Conservation (phyloP, 1,284 basidiomycete genomes). For the Pseudozyma sp. region DNA sequence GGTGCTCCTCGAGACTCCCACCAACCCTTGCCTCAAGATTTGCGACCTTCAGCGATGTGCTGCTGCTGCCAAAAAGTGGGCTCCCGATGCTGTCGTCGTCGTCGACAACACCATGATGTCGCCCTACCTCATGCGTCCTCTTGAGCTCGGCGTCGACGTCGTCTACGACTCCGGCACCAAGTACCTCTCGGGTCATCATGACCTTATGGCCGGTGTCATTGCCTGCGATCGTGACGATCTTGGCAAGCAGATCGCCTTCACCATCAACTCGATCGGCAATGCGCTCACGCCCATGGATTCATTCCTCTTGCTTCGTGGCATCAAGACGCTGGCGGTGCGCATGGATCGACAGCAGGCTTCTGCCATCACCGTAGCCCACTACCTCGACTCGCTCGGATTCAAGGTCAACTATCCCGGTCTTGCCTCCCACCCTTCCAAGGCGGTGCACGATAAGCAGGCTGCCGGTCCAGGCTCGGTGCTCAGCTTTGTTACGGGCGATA, state of each 20-base stretch:
- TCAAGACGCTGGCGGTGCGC: constrained; percentile 95
- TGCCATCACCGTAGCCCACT: constrained; percentile 85
- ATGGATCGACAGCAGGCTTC: constrained; percentile 94
- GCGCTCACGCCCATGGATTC: constrained; percentile 83
- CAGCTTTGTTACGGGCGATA: constrained; percentile 93
- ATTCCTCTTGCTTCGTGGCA: constrained; percentile 93
- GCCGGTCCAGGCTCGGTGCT: constrained; percentile 94
- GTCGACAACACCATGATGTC: constrained; percentile 99
- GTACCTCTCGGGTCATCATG: constrained; percentile 97
- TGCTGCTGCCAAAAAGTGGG: constrained; percentile 59
- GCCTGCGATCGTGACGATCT: constrained; percentile 91
- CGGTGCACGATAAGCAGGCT: constrained; percentile 79
- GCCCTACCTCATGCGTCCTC: constrained; percentile 93
- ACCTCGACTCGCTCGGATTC: constrained; percentile 88
- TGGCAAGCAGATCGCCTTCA: constrained; percentile 87
- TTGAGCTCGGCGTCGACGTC: constrained; percentile 94
- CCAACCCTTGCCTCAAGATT: constrained; percentile 96
- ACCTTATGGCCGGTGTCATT: constrained; percentile 84
- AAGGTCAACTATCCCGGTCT: constrained; percentile 94
- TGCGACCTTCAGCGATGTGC: constrained; percentile 79
- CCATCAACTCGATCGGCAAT: constrained; percentile 97
- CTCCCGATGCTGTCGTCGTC: constrained; percentile 65
- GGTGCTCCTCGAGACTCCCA: constrained; percentile 89
- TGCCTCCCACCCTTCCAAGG: constrained; percentile 82
- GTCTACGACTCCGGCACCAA: constrained; percentile 99